Base-by-base conservation (phyloP, 1,139 yeast genomes). In the Lodderomyces orthopsilosis region DNA sequence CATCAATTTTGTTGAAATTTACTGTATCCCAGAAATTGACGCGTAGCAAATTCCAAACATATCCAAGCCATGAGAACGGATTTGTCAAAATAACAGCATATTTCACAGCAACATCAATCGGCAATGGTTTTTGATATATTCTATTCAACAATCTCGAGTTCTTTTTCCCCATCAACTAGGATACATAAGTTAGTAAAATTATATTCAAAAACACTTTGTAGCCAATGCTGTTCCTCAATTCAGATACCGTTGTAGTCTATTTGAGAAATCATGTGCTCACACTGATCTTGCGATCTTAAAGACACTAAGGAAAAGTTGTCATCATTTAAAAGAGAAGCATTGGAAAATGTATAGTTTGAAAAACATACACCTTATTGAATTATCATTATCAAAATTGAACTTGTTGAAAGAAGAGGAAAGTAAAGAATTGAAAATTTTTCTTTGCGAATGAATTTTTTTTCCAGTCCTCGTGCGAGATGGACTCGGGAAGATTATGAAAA, bases 191-290 rank as follows among this genome's bases (percentile, higher is more conserved):
- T 53, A 55, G 57, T 51, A 53, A 28, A 5, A 18, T 5, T 4
- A 17, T 5, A 4, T n/a, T n/a, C n/a, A n/a, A n/a, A n/a, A n/a
- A n/a, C n/a, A n/a, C n/a, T n/a, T n/a, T n/a, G n/a, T n/a, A 10
- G 8, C 22, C 35, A 24, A 28, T 28, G 17, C 32, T 18, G 34
- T 35, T 35, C 24, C 37, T 30, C 34, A 19, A 15, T 27, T 90
- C 98, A 90, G 98, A 90, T 90, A 90, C 98, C 98, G 98, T 90
- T 90, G 97, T 90, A 90, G 98, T 91, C 97, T 83, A 79, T 82
- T 37, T 81, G 85, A 81, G 84, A 80, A 80, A 79, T 79, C 83
- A 68, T 78, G 85, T 78, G 85, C 88, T 77, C 79, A 81, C 90
- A 83, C 59, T 55, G 46, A 36, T 51, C 56, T 57, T 52, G 56